Evolutionary conservation across 176 grass and related monocot species (phyloP), one percentile per base, ranked within the genome.

Genomic region (Stipa capillata): DNA sequence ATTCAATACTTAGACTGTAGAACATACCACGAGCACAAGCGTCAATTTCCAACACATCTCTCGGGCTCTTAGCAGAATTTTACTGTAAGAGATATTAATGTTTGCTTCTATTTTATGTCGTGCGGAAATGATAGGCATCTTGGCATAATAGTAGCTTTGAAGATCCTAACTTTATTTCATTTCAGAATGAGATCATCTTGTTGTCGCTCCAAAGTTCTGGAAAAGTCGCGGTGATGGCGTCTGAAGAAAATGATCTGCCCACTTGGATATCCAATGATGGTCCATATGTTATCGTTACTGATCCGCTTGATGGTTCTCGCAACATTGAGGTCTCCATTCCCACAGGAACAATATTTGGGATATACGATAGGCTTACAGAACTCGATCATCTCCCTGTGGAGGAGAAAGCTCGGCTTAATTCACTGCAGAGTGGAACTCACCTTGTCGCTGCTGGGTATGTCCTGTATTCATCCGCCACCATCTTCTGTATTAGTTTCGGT

Each of bases 291-390:
- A 77, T 98, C 29, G 92, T 98, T 9, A 92, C 88, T 0, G 96
- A 98, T 79, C 92, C 96, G 36, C 78, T 98, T 65, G 92, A 98
- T 78, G 96, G 92, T 72, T 98, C 95, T 69, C 90, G 90, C 74
- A 98, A 98, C 83, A 98, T 94, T 20, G 92, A 93, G 70, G 96
- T 85, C 27, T 93, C 96, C n/a, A 95, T 98, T 61, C 96, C 96
- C 18, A 98, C 90, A 31, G 96, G 96, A 58, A 95, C 96, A 31
- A 95, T 99, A 49, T 99, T 99, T 54, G 92, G 96, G 31, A 83
- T 95, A 44, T 99, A 99, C 21, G 84, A 86, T 23, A 90, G 92
- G 58, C 81, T 99, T 43, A 78, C 29, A 10, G 92, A 99, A 58
- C 68, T 95, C 7, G 90, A 99, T 82, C 88, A 95, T 83, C 85